A percentile compares a stretch with the other conserved stretches of the same genome.
Conservation (phyloP, 164 flowering plant genomes). For the Tetracentron sinense region DNA sequence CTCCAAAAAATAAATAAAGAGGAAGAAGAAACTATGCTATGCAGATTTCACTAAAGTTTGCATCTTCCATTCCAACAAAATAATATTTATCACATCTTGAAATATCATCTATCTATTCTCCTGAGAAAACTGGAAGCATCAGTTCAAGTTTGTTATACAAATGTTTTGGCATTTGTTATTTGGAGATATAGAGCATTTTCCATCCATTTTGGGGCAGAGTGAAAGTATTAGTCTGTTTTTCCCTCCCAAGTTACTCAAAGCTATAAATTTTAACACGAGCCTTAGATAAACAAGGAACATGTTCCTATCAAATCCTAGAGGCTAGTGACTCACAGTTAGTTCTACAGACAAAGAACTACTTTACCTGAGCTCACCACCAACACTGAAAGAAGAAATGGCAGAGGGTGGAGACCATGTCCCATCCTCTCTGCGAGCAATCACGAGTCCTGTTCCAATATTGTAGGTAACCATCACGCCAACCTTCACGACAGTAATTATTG, state of each 20-base stretch:
- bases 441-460: constrained; percentile 89
- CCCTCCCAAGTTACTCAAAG: background rate
- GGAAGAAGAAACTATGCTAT: too few relatives aligned
- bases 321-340: background rate
- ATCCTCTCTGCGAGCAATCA: constrained; percentile 83
- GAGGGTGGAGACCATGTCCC: constrained; percentile 99
- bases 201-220: too few relatives aligned
- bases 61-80: too few relatives aligned
- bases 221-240: background rate
- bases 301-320: background rate
- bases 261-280: background rate
- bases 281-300: too few relatives aligned
- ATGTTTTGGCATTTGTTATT: too few relatives aligned
- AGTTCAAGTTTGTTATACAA: too few relatives aligned
- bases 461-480: constrained; percentile 90
- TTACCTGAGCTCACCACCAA: constrained; percentile 97
- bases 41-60: too few relatives aligned
- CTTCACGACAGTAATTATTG: constrained; percentile 76
- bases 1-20: too few relatives aligned
- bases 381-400: constrained; percentile 82
- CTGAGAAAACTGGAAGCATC: too few relatives aligned
- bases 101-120: too few relatives aligned
- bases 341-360: background rate
- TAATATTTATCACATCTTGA: too few relatives aligned
- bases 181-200: too few relatives aligned